Evolutionary conservation across 345 rosid species (phyloP).

Genomic region (Melaleuca alternifolia): DNA sequence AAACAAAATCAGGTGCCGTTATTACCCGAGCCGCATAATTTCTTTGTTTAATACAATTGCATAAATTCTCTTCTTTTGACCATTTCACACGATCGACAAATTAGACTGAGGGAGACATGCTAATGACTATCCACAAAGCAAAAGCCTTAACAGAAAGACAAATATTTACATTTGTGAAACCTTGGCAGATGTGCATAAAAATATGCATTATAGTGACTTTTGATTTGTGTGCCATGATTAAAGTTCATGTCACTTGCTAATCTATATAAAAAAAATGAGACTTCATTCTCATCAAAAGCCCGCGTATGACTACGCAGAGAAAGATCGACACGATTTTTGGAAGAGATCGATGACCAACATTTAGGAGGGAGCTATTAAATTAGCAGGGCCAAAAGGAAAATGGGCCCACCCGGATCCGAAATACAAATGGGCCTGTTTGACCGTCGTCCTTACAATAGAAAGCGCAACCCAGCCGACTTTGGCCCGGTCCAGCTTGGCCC

Average conservation of each 20-base stretch:
- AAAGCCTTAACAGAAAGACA: background rate
- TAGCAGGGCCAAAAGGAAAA: background rate
- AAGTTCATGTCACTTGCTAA: background rate
- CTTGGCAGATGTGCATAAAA: background rate
- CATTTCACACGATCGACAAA: background rate
- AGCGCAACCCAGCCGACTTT: background rate
- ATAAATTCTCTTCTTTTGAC: background rate
- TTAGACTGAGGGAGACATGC: background rate
- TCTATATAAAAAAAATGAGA: background rate
- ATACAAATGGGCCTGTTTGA: background rate
- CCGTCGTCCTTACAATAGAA: background rate
- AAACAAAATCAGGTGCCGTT: accelerated
- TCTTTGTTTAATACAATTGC: background rate
- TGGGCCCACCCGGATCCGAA: background rate
- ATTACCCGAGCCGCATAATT: background rate
- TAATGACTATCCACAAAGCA: background rate
- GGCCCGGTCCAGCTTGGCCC: background rate
- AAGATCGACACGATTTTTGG: background rate
- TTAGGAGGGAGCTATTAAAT: background rate
- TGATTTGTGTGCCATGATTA: background rate
- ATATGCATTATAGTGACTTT: background rate
- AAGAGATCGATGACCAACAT: too few species aligned
- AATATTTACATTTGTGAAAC: background rate
- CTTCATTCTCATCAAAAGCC: background rate
- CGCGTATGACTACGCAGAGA: background rate